Evolutionary conservation across 305 asterid species (phyloP).

Genomic region (Plantago coronopus): DNA sequence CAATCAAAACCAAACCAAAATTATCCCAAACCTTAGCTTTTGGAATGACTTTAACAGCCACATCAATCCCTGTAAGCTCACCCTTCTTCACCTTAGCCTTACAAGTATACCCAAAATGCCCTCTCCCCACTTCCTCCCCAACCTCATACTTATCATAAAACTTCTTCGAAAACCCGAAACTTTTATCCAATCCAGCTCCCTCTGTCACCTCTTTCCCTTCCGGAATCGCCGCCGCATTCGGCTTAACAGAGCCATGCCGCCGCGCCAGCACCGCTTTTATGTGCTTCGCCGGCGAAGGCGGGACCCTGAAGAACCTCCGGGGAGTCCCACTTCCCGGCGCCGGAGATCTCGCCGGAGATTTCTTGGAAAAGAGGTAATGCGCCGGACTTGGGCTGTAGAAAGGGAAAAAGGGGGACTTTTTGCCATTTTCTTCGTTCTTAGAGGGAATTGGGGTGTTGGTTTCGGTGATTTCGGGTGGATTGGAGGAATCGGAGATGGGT

Average conservation of each 20-base stretch:
- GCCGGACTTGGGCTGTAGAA: conserved; percentile 62
- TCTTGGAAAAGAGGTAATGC: conserved; percentile 41
- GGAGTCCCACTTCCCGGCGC: conserved; percentile 52
- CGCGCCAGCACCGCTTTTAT: conserved; percentile 62
- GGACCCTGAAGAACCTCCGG: conserved; percentile 53
- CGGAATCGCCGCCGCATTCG: conserved; percentile 54
- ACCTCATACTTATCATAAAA: conserved; percentile 58
- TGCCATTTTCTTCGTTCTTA: conserved; percentile 28
- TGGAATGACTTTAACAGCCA: conserved; percentile 83
- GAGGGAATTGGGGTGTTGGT: conserved; percentile 11
- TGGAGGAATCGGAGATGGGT: conserved; percentile 24
- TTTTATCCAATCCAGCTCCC: conserved; percentile 52
- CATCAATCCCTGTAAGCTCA: conserved; percentile 61
- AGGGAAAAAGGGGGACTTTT: conserved; percentile 49
- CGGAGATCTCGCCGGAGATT: conserved; percentile 42
- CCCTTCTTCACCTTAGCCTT: conserved; percentile 72
- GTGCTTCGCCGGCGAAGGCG: conserved; percentile 92
- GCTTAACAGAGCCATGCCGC: conserved; percentile 74
- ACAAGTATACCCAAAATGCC: conserved; percentile 88
- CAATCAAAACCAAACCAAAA: too few relatives aligned
- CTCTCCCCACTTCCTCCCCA: conserved; percentile 83
- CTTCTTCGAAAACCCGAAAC: conserved; percentile 74
- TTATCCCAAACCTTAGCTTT: conserved; percentile 54
- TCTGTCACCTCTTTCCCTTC: conserved; percentile 48
- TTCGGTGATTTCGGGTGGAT: conserved; percentile 45